Conservation (phyloP, 441 rosid genomes). For the Hura crepitans region DNA sequence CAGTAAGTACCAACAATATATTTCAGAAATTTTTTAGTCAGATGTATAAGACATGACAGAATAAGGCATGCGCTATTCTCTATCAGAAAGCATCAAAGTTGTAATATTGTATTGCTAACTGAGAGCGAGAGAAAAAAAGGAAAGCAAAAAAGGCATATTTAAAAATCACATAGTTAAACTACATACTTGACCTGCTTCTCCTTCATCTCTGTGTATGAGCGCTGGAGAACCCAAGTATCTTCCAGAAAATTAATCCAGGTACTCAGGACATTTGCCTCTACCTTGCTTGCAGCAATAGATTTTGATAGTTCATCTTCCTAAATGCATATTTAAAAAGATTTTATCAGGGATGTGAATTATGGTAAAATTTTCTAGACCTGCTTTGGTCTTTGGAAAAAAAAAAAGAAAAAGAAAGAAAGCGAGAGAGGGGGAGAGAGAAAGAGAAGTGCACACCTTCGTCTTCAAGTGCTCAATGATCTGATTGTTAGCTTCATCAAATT, state of each 20-base stretch:
- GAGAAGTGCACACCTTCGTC: constrained; percentile 56
- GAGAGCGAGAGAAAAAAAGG: constrained; percentile 12
- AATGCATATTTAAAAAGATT: constrained; percentile 21
- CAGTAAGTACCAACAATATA: constrained; percentile 26
- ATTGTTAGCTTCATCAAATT: constrained; percentile 92
- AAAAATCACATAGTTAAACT: constrained; percentile 27
- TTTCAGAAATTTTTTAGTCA: constrained; percentile 19
- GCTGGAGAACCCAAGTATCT: constrained; percentile 90
- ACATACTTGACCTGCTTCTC: constrained; percentile 75
- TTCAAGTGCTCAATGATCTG: constrained; percentile 79
- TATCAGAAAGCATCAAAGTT: neutral
- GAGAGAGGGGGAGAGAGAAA: too few species aligned
- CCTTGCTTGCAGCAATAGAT: constrained; percentile 69
- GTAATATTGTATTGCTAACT: too few species aligned
- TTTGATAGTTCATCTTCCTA: constrained; percentile 91
- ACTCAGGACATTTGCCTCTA: constrained; percentile 72
- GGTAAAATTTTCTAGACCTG: neutral
- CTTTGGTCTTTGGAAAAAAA: constrained; percentile 16
- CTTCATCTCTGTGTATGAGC: constrained; percentile 59
- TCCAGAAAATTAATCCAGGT: constrained; percentile 95
- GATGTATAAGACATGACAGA: too few species aligned
- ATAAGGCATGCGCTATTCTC: neutral
- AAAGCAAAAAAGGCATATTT: neutral
- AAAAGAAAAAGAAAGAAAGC: too few species aligned
- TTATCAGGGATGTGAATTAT: constrained; percentile 12